A percentile compares a stretch with the other conserved stretches of the same genome.
Conservation (phyloP, 805 yeast species). For the Teunomyces atbi region DNA sequence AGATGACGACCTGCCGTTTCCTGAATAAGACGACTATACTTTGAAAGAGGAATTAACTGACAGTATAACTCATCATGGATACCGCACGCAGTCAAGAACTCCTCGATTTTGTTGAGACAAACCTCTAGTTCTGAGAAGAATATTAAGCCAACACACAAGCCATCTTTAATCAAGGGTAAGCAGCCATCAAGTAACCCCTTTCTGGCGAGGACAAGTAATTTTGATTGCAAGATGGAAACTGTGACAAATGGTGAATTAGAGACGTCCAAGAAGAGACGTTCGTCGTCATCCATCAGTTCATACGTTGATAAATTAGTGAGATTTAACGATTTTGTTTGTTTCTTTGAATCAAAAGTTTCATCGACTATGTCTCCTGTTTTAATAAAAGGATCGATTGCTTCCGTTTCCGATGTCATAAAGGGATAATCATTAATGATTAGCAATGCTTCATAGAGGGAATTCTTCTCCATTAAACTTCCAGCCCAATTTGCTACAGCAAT, state of each 20-base stretch:
- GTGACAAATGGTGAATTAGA: constrained; percentile 34
- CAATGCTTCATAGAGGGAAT: constrained; percentile 49
- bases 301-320: not conserved
- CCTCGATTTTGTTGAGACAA: constrained; percentile 45
- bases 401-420: constrained; percentile 44
- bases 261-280: constrained; percentile 25
- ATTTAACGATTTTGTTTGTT: not conserved
- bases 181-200: constrained; percentile 52
- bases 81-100: constrained; percentile 22
- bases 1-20: not conserved
- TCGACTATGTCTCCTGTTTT: constrained; percentile 36
- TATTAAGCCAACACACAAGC: constrained; percentile 42
- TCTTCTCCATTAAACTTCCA: constrained; percentile 50
- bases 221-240: constrained; percentile 27
- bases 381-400: constrained; percentile 32
- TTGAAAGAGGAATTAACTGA: constrained; percentile 12
- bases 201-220: constrained; percentile 36
- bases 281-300: not conserved
- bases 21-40: not conserved
- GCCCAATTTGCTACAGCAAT: constrained; percentile 59
- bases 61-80: constrained; percentile 30
- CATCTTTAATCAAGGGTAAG: constrained; percentile 43
- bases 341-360: constrained; percentile 13
- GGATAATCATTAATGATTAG: constrained; percentile 52
- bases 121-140: constrained; percentile 52